These are phyloP conservation scores for Escovopsis sp. DNA, from an alignment of 2,329 filamentous ascomycete genomes.

Conservation along the genomic window DNA sequence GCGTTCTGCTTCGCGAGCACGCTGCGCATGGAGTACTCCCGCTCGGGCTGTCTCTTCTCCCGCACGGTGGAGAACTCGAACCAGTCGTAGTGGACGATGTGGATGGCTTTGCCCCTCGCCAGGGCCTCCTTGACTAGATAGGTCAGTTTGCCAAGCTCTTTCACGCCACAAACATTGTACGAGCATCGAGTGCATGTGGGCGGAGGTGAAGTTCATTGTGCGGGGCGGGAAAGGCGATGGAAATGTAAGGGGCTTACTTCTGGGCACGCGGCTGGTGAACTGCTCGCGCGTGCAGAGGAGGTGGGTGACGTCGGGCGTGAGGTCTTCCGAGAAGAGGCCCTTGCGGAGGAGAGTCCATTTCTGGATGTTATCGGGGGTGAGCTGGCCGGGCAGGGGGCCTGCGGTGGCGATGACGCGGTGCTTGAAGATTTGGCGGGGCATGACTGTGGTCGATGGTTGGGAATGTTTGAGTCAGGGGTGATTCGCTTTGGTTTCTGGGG, in stretches of 20 bases:
- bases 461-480: background rate
- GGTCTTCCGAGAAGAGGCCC: slow-evolving; percentile 37
- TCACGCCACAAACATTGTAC: too few species aligned
- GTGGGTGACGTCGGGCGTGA: slow-evolving; percentile 51
- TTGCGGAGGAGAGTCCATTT: slow-evolving; percentile 51
- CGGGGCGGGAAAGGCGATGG: background rate
- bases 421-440: slow-evolving; percentile 32
- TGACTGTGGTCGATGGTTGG: slow-evolving; percentile 3
- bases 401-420: slow-evolving; percentile 39
- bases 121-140: slow-evolving; percentile 24
- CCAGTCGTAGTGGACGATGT: slow-evolving; percentile 37
- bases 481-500: too few species aligned
- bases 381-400: slow-evolving; percentile 39
- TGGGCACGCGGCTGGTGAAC: slow-evolving; percentile 33
- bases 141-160: background rate
- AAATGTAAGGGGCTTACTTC: slow-evolving; percentile 15
- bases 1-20: slow-evolving; percentile 17
- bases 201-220: too few species aligned
- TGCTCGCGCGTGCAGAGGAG: slow-evolving; percentile 51
- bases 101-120: slow-evolving; percentile 18
- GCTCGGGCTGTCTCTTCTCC: slow-evolving; percentile 17
- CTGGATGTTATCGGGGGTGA: slow-evolving; percentile 40
- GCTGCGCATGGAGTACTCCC: slow-evolving; percentile 28
- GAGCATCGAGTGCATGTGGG: too few species aligned
- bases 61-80: slow-evolving; percentile 30